A percentile compares a stretch with the other conserved stretches of the same genome.
phyloP scores from a whole-genome alignment of 73 alveolate genomes.

The Paraurostyla sp. region DNA sequence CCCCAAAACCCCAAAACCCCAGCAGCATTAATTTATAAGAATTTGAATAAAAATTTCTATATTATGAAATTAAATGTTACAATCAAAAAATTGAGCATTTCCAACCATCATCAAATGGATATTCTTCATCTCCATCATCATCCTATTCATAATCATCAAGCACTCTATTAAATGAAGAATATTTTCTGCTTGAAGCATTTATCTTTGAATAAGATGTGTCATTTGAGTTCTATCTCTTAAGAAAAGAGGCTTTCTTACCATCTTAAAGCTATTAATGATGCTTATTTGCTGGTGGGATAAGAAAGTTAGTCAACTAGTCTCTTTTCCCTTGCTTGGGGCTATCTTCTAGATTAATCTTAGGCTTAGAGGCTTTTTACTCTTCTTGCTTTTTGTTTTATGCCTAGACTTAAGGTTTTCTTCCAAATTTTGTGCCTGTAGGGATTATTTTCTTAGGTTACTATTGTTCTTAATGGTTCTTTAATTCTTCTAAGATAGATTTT shows the following conservation, averaged over 20 bases:
- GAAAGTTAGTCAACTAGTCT: too few relatives aligned
- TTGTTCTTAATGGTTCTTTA: not conserved
- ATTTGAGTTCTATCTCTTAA: too few relatives aligned
- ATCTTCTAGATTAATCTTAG: too few relatives aligned
- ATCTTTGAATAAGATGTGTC: not conserved
- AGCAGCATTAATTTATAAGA: not conserved
- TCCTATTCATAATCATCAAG: conserved; percentile 34
- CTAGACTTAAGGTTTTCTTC: conserved; percentile 6
- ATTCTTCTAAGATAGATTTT: not conserved
- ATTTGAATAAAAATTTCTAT: too few relatives aligned
- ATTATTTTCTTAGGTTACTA: not conserved
- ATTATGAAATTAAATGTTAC: not conserved
- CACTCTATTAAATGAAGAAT: too few relatives aligned
- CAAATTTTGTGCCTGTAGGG: conserved; percentile 1
- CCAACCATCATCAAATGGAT: conserved; percentile 56
- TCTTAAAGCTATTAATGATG: too few relatives aligned
- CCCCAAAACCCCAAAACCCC: conserved; percentile 45
- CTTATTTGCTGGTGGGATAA: too few relatives aligned
- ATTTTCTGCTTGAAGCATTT: not conserved
- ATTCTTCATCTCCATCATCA: conserved; percentile 7
- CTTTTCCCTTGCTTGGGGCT: not conserved
- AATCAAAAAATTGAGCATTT: conserved; percentile 24
- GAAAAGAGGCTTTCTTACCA: too few relatives aligned
- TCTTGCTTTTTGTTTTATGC: too few relatives aligned
- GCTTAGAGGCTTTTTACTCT: not conserved